Conservation (phyloP, 345 rosid genomes). For the Camelina laxa region DNA sequence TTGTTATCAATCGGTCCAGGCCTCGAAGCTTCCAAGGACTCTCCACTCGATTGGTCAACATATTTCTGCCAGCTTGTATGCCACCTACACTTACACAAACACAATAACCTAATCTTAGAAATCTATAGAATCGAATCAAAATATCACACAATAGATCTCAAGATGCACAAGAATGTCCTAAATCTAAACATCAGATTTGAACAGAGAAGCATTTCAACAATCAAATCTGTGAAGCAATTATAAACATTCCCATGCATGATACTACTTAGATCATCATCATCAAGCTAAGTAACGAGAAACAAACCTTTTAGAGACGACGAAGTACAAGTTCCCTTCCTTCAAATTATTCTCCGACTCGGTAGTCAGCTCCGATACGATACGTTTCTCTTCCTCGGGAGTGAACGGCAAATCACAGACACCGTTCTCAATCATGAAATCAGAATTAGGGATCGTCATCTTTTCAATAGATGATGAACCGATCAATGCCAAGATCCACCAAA, state of each 20-base stretch:
- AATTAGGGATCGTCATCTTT: slow-evolving; percentile 69
- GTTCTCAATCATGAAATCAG: slow-evolving; percentile 62
- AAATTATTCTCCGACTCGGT: slow-evolving; percentile 61
- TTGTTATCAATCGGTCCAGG: slow-evolving; percentile 87
- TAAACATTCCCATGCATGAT: slow-evolving; percentile 1
- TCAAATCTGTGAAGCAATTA: background rate
- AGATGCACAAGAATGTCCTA: background rate
- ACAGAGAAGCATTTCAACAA: slow-evolving; percentile 10
- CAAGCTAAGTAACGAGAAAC: background rate
- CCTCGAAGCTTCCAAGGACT: slow-evolving; percentile 46
- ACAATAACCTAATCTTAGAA: background rate
- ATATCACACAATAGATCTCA: background rate
- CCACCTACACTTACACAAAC: slow-evolving; percentile 62
- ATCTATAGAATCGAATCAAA: background rate
- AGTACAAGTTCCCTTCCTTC: slow-evolving; percentile 81
- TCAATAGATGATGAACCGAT: slow-evolving; percentile 17
- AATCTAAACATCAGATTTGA: slow-evolving; percentile 15
- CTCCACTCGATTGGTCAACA: slow-evolving; percentile 56
- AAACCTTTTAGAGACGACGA: slow-evolving; percentile 70
- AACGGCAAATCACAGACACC: slow-evolving; percentile 70
- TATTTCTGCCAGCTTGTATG: slow-evolving; percentile 74
- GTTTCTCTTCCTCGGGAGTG: slow-evolving; percentile 76
- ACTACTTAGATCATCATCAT: slow-evolving; percentile 7
- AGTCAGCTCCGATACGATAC: slow-evolving; percentile 60
- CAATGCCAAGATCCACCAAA: slow-evolving; percentile 29